These are phyloP conservation scores for Acacia crassicarpa DNA, from an alignment of 306 rosid species.

Conservation along the genomic window DNA sequence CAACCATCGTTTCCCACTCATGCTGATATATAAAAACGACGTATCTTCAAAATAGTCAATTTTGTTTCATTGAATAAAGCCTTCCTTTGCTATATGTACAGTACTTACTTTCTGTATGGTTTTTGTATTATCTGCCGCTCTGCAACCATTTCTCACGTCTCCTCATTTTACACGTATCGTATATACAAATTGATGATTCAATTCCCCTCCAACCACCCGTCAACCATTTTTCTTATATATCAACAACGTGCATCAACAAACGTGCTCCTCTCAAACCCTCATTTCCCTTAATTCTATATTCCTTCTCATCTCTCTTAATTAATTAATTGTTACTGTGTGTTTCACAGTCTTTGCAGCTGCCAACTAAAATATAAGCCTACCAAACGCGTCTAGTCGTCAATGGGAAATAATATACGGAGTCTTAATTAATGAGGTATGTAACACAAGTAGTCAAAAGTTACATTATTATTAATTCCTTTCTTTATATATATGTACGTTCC, in stretches of 20 bases:
- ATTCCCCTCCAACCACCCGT: neutral
- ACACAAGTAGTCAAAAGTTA: neutral
- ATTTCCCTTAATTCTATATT: neutral
- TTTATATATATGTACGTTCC: neutral
- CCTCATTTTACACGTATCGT: conserved; percentile 24
- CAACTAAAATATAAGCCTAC: neutral
- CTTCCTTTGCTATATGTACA: neutral
- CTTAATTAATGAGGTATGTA: neutral
- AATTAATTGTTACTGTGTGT: neutral
- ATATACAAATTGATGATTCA: neutral
- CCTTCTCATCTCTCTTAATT: neutral
- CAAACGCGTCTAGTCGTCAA: neutral
- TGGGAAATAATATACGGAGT: too few relatives aligned
- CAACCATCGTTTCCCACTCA: conserved; percentile 43
- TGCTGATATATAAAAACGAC: neutral
- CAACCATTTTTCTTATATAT: neutral
- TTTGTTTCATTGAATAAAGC: neutral
- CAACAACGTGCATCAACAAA: neutral
- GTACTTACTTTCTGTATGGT: neutral
- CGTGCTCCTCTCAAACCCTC: neutral
- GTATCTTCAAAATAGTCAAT: neutral
- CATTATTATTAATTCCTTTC: neutral
- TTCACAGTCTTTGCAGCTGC: neutral
- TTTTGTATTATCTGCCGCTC: neutral
- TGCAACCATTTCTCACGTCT: conserved; percentile 34